phyloP scores from a whole-genome alignment of 1,284 basidiomycete genomes.

The Coriolopsis trogii region DNA sequence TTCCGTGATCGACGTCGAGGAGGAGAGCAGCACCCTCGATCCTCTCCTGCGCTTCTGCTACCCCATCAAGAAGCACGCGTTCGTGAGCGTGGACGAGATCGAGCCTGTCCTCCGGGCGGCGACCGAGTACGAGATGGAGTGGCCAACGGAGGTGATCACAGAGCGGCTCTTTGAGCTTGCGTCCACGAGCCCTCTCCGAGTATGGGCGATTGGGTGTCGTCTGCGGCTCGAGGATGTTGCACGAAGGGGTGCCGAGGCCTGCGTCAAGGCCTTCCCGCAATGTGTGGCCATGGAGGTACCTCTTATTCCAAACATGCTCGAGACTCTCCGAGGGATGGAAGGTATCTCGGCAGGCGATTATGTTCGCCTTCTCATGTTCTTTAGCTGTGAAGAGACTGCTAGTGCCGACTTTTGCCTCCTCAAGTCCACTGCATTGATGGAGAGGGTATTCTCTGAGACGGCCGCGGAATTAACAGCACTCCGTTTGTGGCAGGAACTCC shows the following conservation, averaged over 20 bases:
- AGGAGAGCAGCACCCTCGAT: conserved; percentile 15
- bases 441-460: too few species aligned
- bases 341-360: too few species aligned
- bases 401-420: too few species aligned
- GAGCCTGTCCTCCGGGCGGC: conserved; percentile 15
- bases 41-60: conserved; percentile 23
- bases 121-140: conserved; percentile 24
- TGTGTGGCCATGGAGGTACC: too few species aligned
- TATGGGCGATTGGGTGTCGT: conserved; percentile 21
- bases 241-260: conserved; percentile 58
- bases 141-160: conserved; percentile 4
- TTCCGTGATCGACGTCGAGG: conserved; percentile 8
- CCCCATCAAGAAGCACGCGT: conserved; percentile 16
- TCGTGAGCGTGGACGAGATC: conserved; percentile 4
- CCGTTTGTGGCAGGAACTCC: too few species aligned
- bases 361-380: too few species aligned
- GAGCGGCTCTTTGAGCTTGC: conserved; percentile 9
- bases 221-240: conserved; percentile 16
- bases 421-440: too few species aligned
- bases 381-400: too few species aligned
- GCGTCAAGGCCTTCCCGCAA: conserved; percentile 58
- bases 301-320: too few species aligned
- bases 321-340: too few species aligned
- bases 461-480: too few species aligned
- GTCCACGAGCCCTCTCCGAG: conserved; percentile 5